Base-by-base conservation (phyloP, 2,329 filamentous ascomycete genomes). In the Biscogniauxia mediterranea region DNA sequence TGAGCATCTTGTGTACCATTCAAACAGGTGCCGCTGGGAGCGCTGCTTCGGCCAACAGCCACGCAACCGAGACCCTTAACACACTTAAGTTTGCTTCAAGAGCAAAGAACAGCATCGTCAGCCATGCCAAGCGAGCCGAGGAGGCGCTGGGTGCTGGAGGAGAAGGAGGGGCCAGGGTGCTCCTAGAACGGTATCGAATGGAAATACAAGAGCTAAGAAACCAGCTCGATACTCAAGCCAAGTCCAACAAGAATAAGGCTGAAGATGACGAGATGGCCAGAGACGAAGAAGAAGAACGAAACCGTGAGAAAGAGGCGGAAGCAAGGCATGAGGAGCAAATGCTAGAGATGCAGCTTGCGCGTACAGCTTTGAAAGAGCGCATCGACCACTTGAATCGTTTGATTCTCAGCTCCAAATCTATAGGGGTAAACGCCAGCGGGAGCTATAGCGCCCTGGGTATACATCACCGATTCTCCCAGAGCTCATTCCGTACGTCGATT, bases 71-170 rank as follows among this genome's bases (percentile, higher is more conserved):
- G 77, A 98, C 94, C 0, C 79, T 99, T 59, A 99, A 97, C 74
- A 99, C 95, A 0, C 81, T 99, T 63, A 99, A 98, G 71, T 99
- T 99, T 73, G 95, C 95, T 1, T 95, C 93, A 11, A 86, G 95
- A 70, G 95, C 95, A 52, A 97, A 97, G 82, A 99, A 99, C 77
- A 99, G 90, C 73, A 97, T 99, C 71, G 89, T 98, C 73, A 97
- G 93, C 69, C 93, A 98, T 77, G 95, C 95, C 38, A 98, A 97
- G 82, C 91, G 88, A 73, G 94, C 94, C 6, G 92, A 96, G 68
- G 95, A 98, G 75, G 93, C 94, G 2, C 81, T 94, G 23, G 90
- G 90, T 23, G 83, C 84, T 50, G 89, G 90, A 49, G 89, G 88
- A n/a, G 94, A 97, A 76, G 90, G 92, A 11, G 91, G 90, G 25